A percentile compares a stretch with the other conserved stretches of the same genome.
These are phyloP conservation scores for Ampelomyces quisqualis DNA, from an alignment of 2,329 filamentous ascomycete genomes.

Conservation along the genomic window DNA sequence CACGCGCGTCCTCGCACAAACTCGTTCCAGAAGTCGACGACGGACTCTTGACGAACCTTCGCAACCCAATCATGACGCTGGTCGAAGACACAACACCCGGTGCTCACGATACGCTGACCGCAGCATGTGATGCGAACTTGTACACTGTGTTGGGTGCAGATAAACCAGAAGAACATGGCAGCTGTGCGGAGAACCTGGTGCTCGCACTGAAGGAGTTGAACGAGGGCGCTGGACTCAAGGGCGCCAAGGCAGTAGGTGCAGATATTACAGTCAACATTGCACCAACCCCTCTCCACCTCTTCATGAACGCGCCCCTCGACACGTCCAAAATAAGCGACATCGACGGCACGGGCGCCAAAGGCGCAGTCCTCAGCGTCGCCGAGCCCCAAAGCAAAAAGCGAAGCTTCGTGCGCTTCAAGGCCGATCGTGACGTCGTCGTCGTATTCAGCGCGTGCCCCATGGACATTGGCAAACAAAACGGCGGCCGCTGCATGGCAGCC, in stretches of 20 bases:
- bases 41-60: slow-evolving; percentile 49
- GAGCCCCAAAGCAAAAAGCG: slow-evolving; percentile 41
- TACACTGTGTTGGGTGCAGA: slow-evolving; percentile 48
- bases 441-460: slow-evolving; percentile 45
- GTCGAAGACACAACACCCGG: slow-evolving; percentile 49
- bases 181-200: slow-evolving; percentile 53
- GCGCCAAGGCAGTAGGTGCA: slow-evolving; percentile 49
- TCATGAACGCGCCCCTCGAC: slow-evolving; percentile 39
- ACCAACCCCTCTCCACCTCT: slow-evolving; percentile 51
- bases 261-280: slow-evolving; percentile 52
- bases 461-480: slow-evolving; percentile 41
- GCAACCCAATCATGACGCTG: slow-evolving; percentile 50
- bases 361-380: slow-evolving; percentile 29
- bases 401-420: slow-evolving; percentile 37
- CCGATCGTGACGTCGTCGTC: slow-evolving; percentile 41
- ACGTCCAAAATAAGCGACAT: slow-evolving; percentile 11
- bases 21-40: slow-evolving; percentile 47
- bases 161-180: slow-evolving; percentile 50
- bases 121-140: slow-evolving; percentile 50
- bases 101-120: slow-evolving; percentile 51
- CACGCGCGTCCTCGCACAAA: slow-evolving; percentile 46
- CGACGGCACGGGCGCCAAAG: slow-evolving; percentile 32
- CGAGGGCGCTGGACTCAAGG: slow-evolving; percentile 49
- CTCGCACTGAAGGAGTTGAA: slow-evolving; percentile 52
- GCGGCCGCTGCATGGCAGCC: slow-evolving; percentile 42